Base-by-base conservation (phyloP, 2,329 filamentous ascomycete species). In the Aspergillus pseudonomiae region DNA sequence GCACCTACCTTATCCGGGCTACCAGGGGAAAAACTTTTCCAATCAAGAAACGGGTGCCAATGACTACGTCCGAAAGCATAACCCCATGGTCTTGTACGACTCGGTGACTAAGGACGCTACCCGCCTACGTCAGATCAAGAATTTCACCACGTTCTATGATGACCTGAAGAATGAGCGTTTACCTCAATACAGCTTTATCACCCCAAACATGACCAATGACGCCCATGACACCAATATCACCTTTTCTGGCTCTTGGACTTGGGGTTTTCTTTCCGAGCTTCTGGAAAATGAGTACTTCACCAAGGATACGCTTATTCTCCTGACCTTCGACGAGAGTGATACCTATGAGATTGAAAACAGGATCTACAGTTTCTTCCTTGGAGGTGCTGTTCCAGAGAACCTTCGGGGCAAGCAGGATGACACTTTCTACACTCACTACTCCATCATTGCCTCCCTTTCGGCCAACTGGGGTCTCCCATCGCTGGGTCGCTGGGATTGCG, bases 61-160 rank as follows among this genome's bases (percentile, higher is more conserved):
- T 69, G 88, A 90, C 79, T 95, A 95, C 74, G 91, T 94, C 1
- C 88, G 92, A 73, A 95, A 95, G 80, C 92, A 95, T 80, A 94
- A 94, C 60, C 78, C 78, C 82, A 84, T 54, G 79, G 80, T 94
- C 62, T 82, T 90, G 59, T 92, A 86, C 76, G 84, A 93, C 74
- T 86, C 85, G 21, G 83, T 91, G 43, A 84, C 88, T 59, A 79
- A 82, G 50, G 84, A 83, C 56, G 74, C 83, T 10, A 82, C 86
- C 19, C 87, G 91, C 32, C 81, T 91, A 1, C 83, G 85, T 4
- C 83, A 87, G 72, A 89, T 91, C 78, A 94, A 95, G 84, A 93
- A 92, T 79, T 81, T 92, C 65, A 88, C 83, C 50, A 73, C 83
- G 68, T 94, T 95, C 80, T 84, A 89, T 68, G 78, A 84, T 57